A percentile compares a stretch with the other conserved stretches of the same genome.
phyloP scores from a whole-genome alignment of 2,329 filamentous ascomycete species.

The Diplodia mutila region DNA sequence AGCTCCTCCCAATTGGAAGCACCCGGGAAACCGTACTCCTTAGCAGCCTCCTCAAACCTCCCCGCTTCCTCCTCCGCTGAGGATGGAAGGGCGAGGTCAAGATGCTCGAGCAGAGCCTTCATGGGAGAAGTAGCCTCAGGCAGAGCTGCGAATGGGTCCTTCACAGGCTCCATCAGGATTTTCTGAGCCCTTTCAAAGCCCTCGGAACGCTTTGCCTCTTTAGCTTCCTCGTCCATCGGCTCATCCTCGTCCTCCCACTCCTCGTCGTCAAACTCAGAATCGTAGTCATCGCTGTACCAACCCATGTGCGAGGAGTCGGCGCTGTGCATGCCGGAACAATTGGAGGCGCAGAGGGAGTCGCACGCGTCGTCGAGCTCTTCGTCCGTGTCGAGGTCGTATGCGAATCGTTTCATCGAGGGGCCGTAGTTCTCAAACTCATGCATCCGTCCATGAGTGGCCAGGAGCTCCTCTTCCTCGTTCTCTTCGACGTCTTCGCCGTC shows the following conservation, averaged over 20 bases:
- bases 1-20: neutral
- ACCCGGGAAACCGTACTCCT: neutral
- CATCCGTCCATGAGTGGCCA: slow-evolving; percentile 9
- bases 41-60: neutral
- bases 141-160: neutral
- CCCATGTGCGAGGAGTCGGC: neutral
- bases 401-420: slow-evolving; percentile 28
- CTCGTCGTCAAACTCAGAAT: slow-evolving; percentile 8
- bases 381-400: slow-evolving; percentile 33
- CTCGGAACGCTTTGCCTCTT: neutral
- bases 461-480: neutral
- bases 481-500: neutral
- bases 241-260: neutral
- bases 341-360: neutral
- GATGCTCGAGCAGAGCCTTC: neutral
- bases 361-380: slow-evolving; percentile 34
- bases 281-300: neutral
- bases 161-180: neutral
- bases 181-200: no score
- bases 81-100: neutral
- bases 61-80: neutral
- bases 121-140: neutral
- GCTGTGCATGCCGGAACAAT: neutral
- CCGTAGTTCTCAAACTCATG: slow-evolving; percentile 29
- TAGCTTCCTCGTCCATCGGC: neutral